Base-by-base conservation (phyloP, 2,329 filamentous ascomycete genomes). In the Pseudogymnoascus sp. region DNA sequence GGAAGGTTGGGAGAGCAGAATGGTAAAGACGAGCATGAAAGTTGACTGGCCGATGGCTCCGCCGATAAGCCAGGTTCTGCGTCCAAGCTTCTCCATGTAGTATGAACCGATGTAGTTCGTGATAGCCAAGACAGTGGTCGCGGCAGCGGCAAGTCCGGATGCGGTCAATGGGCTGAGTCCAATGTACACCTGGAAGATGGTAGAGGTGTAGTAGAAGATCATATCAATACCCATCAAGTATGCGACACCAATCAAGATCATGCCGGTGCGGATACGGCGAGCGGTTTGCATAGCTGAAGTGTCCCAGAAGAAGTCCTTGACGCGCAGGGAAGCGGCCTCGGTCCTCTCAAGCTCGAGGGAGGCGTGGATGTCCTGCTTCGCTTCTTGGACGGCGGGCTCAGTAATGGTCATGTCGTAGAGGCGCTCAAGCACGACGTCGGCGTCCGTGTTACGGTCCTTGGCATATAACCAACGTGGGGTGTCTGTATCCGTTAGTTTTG, bases 391-490 rank as follows among this genome's bases (percentile, higher is more conserved):
- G 27, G 33, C 48, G n/a, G 27, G 9, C 7, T 55, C 48, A 4
- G 48, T 18, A 55, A 55, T 55, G n/a, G 13, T 15, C 27, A 12
- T 55, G 48, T 55, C 48, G 4, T 55, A 55, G 7, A 55, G 48
- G n/a, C 48, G 48, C n/a, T 10, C 29, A 55, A 55, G 48, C 4
- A 55, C 29, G 2, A 27, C 27, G n/a, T 55, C 48, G 29, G 48
- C 59, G 8, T 60, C 59, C 5, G 29, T 13, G 39, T 21, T 27
- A 5, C 39, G 59, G 4, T 65, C 66, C 31, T 62, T 66, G 4
- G 69, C 67, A 48, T 69, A 72, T 59, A 70, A 69, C 67, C 69
- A 74, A 15, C 72, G 66, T 5, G 70, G 70, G 5, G 69, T 69
- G 60, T 72, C 69, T 37, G 40, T 15, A 72, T 9, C 4, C 10